Conservation (phyloP, 129 eudicot species). For the Escallonia rubra region DNA sequence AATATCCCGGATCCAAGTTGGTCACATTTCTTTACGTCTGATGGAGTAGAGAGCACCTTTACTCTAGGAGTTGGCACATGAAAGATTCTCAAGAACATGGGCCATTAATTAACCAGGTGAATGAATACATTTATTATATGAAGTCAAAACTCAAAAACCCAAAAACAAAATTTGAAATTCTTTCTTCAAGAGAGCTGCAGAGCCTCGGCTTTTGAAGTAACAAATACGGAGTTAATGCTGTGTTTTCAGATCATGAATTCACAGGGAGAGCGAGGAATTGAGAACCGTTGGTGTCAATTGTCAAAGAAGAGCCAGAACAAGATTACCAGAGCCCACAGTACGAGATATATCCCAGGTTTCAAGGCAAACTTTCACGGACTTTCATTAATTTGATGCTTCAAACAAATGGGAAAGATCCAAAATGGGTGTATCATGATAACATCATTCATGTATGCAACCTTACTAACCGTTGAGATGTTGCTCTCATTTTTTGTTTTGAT, state of each 20-base stretch:
- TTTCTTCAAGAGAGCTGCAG: neutral
- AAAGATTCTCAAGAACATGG: slow-evolving; percentile 9
- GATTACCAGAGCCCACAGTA: neutral
- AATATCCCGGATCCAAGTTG: no score
- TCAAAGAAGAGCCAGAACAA: neutral
- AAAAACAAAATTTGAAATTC: neutral
- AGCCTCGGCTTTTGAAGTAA: neutral
- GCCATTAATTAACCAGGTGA: no score
- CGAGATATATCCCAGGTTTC: neutral
- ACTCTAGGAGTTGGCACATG: slow-evolving; percentile 1
- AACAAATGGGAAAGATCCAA: slow-evolving; percentile 14
- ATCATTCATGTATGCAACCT: slow-evolving; percentile 19
- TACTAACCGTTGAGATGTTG: neutral
- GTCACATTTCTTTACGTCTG: neutral
- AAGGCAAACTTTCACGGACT: neutral
- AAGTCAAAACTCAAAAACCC: neutral
- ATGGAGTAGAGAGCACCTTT: neutral
- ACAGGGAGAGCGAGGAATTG: neutral
- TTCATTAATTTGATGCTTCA: slow-evolving; percentile 5
- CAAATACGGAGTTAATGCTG: neutral
- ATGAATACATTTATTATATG: neutral
- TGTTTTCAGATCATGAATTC: neutral
- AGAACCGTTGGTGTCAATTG: neutral
- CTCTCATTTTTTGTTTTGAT: no score
- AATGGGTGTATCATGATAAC: slow-evolving; percentile 7